Evolutionary conservation across 345 rosid genomes (phyloP).

Genomic region (Dipteronia dyeriana): DNA sequence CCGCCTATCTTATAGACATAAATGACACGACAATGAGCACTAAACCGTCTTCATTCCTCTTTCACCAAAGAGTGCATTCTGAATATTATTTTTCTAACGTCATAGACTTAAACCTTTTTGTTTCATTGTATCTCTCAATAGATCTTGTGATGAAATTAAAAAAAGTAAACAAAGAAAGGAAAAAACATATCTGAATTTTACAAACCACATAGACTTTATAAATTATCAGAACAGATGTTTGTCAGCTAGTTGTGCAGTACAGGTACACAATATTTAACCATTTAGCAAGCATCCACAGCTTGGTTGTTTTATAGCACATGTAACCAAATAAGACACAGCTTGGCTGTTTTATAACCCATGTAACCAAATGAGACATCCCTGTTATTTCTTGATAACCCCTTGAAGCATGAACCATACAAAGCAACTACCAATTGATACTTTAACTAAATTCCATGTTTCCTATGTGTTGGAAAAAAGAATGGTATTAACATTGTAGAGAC

Average conservation of each 20-base stretch:
- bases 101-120: background rate
- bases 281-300: background rate
- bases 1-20: no score
- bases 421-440: background rate
- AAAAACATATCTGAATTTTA: background rate
- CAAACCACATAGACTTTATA: background rate
- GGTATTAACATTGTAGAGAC: background rate
- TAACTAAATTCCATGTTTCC: conserved; percentile 4
- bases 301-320: background rate
- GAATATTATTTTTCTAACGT: no score
- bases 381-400: conserved; percentile 1
- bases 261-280: background rate
- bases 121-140: background rate
- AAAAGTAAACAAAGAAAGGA: background rate
- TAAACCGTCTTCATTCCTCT: no score
- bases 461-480: background rate
- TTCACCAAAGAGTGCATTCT: background rate
- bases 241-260: conserved; percentile 1
- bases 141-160: background rate
- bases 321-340: background rate
- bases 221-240: background rate
- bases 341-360: background rate
- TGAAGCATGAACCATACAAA: background rate
- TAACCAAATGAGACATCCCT: background rate
- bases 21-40: no score